These are phyloP conservation scores for Hemisphaericaspora lyxosophila DNA, from an alignment of 1,139 yeast genomes.

Conservation along the genomic window DNA sequence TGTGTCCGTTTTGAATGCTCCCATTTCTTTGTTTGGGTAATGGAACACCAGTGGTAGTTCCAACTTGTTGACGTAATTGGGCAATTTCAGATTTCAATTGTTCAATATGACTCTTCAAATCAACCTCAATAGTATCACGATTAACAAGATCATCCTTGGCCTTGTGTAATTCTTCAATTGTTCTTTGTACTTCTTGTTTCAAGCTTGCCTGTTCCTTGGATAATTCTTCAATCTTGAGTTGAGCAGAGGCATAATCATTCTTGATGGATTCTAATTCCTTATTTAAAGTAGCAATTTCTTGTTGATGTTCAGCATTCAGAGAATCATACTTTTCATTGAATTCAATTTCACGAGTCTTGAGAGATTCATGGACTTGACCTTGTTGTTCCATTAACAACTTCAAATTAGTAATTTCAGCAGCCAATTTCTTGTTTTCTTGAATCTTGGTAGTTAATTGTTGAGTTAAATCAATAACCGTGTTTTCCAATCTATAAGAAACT, in stretches of 20 bases:
- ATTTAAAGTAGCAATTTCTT: conserved; percentile 53
- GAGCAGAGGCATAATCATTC: conserved; percentile 61
- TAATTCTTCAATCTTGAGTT: conserved; percentile 60
- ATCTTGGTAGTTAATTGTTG: conserved; percentile 77
- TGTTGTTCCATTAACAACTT: conserved; percentile 60
- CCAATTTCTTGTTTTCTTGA: conserved; percentile 74
- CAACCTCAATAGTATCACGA: conserved; percentile 66
- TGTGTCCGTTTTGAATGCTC: conserved; percentile 19
- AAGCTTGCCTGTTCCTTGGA: conserved; percentile 64
- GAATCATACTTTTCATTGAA: conserved; percentile 47
- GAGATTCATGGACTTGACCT: conserved; percentile 53
- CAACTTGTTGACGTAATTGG: conserved; percentile 41
- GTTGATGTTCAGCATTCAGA: conserved; percentile 48
- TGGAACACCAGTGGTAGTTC: conserved; percentile 16
- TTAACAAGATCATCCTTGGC: conserved; percentile 64
- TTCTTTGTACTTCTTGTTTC: conserved; percentile 61
- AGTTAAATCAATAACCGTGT: conserved; percentile 92
- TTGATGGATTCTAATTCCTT: conserved; percentile 58
- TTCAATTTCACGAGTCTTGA: conserved; percentile 58
- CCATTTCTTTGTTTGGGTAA: conserved; percentile 8
- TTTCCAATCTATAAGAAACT: conserved; percentile 88
- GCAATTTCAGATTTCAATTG: conserved; percentile 68
- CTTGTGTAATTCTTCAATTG: conserved; percentile 59
- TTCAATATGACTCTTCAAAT: conserved; percentile 65
- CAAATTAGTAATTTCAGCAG: conserved; percentile 57